Evolutionary conservation across 2,329 filamentous ascomycete species (phyloP).

Genomic region (Cladosporium sp.): DNA sequence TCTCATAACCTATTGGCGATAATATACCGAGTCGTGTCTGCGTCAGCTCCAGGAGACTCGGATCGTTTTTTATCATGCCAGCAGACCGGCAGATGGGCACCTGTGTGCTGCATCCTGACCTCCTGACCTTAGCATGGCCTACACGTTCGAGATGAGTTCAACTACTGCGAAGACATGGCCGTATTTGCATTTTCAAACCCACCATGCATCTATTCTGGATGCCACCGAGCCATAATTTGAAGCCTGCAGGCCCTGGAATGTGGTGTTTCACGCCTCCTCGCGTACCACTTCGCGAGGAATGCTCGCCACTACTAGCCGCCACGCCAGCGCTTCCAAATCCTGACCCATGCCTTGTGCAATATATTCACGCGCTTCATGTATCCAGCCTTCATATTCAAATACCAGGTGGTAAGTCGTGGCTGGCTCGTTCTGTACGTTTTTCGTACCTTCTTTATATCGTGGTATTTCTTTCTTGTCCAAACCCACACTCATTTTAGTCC

Average conservation of each 20-base stretch:
- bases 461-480: background rate
- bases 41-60: background rate
- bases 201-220: background rate
- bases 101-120: background rate
- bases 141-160: background rate
- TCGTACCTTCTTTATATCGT: background rate
- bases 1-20: background rate
- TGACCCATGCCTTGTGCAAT: conserved; percentile 5
- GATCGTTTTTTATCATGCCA: background rate
- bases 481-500: background rate
- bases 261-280: conserved; percentile 7
- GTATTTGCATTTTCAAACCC: background rate
- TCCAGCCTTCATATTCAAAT: conserved; percentile 6
- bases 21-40: background rate
- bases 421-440: background rate
- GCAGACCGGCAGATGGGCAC: background rate
- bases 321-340: conserved; percentile 2
- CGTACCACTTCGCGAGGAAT: conserved; percentile 5
- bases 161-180: background rate
- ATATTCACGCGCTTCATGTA: conserved; percentile 7
- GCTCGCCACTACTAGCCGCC: conserved; percentile 2
- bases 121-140: background rate
- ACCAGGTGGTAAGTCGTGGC: conserved; percentile 10
- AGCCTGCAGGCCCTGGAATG: conserved; percentile 10
- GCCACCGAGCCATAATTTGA: background rate